A percentile compares a stretch with the other conserved stretches of the same genome.
phyloP scores from a whole-genome alignment of 495 filamentous ascomycete genomes.

The Penicillium nucicola region DNA sequence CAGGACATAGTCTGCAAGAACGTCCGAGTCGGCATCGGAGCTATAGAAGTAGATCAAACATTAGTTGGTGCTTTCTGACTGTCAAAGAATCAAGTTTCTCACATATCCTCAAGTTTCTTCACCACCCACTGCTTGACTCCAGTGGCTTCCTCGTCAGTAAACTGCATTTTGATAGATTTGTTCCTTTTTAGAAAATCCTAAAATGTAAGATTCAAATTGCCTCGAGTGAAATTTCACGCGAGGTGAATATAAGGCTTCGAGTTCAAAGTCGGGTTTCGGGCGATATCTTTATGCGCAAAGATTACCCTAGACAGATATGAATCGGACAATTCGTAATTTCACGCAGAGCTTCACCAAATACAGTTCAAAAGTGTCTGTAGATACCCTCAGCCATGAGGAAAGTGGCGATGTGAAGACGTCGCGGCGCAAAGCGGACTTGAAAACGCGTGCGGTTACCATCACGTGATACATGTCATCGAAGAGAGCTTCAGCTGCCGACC shows the following conservation, averaged over 20 bases:
- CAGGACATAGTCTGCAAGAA: constrained; percentile 92
- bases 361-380: background rate
- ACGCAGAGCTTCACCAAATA: background rate
- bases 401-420: constrained; percentile 5
- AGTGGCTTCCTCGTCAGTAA: constrained; percentile 70
- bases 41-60: constrained; percentile 37
- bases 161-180: constrained; percentile 63
- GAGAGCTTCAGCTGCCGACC: too few relatives aligned
- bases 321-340: too few relatives aligned
- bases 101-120: constrained; percentile 88
- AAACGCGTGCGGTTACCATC: constrained; percentile 8
- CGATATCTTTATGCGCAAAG: background rate
- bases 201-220: background rate
- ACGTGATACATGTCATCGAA: constrained; percentile 12
- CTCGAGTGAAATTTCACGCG: background rate
- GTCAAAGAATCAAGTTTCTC: constrained; percentile 23
- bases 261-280: constrained; percentile 6
- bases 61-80: constrained; percentile 1
- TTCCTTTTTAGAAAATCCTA: background rate
- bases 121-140: constrained; percentile 87
- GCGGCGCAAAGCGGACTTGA: constrained; percentile 13
- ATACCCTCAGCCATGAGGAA: constrained; percentile 5
- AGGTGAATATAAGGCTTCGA: constrained; percentile 12
- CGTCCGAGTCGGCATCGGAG: constrained; percentile 91
- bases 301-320: background rate